These are phyloP conservation scores for Pseudocercospora cruenta DNA, from an alignment of 2,329 filamentous ascomycete species.

Conservation along the genomic window DNA sequence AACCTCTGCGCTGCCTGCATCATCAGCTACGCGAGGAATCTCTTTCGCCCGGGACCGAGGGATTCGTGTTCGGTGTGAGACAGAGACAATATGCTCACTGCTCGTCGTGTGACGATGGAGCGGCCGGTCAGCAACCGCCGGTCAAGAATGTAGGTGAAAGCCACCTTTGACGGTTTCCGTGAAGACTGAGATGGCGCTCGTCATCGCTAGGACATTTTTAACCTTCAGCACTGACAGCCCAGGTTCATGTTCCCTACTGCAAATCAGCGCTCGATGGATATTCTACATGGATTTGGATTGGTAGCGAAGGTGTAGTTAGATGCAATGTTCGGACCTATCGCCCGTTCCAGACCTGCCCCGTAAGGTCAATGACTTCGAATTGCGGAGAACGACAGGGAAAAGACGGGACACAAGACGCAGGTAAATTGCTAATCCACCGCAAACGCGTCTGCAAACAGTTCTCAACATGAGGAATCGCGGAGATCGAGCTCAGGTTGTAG, in stretches of 20 bases:
- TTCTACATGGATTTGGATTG: not conserved
- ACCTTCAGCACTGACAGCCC: slow-evolving; percentile 7
- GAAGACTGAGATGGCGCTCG: not conserved
- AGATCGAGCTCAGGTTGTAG: not conserved
- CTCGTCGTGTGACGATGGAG: slow-evolving; percentile 7
- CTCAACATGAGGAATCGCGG: not conserved
- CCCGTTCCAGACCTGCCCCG: slow-evolving; percentile 2
- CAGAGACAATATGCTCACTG: slow-evolving; percentile 11
- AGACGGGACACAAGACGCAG: slow-evolving; percentile 11
- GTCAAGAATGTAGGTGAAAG: not conserved
- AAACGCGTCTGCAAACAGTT: slow-evolving; percentile 11
- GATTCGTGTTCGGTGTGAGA: slow-evolving; percentile 8
- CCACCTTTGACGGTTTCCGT: not conserved
- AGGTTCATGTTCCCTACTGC: slow-evolving; percentile 18
- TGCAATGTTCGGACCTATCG: not conserved
- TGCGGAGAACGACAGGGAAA: slow-evolving; percentile 3
- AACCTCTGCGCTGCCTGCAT: slow-evolving; percentile 20
- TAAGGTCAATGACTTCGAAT: slow-evolving; percentile 1
- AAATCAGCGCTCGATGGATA: slow-evolving; percentile 11
- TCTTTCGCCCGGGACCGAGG: slow-evolving; percentile 2
- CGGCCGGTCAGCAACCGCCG: slow-evolving; percentile 7
- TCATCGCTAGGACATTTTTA: slow-evolving; percentile 1
- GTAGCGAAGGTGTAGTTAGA: slow-evolving; percentile 5
- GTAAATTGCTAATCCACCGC: slow-evolving; percentile 17
- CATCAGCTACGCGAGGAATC: slow-evolving; percentile 15